phyloP scores from a whole-genome alignment of 202 grass and related monocot genomes.

The Schoenoplectus triqueter region DNA sequence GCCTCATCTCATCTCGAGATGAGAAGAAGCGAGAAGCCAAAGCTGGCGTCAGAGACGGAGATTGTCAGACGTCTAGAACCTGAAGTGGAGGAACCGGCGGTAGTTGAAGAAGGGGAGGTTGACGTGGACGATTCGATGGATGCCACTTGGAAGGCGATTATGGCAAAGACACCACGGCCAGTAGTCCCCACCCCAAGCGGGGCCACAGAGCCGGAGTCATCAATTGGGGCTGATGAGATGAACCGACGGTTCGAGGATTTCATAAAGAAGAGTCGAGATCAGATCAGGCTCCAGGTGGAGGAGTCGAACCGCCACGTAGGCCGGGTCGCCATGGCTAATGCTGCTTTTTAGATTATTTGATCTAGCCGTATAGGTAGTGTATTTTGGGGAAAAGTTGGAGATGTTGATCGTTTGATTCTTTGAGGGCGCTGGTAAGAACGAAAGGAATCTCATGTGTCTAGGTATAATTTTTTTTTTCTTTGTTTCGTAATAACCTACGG shows the following conservation, averaged over 20 bases:
- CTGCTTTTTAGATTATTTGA: too few species aligned
- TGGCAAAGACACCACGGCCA: constrained; percentile 49
- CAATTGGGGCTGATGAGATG: constrained; percentile 64
- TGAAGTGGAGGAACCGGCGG: not conserved
- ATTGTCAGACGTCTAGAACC: constrained; percentile 9
- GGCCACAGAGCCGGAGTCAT: constrained; percentile 37
- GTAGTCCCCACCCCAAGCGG: not conserved
- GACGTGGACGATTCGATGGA: constrained; percentile 65
- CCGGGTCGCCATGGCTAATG: constrained; percentile 4
- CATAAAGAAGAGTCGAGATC: constrained; percentile 84
- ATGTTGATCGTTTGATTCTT: constrained; percentile 19
- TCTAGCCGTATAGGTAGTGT: too few species aligned
- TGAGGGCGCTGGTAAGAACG: not conserved
- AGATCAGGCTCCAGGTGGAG: constrained; percentile 44
- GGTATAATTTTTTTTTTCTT: too few species aligned
- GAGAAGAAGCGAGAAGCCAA: constrained; percentile 26
- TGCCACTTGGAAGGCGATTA: constrained; percentile 76
- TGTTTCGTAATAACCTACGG: too few species aligned
- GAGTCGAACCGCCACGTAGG: not conserved
- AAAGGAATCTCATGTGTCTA: too few species aligned
- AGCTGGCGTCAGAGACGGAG: constrained; percentile 10
- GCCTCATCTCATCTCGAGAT: constrained; percentile 24
- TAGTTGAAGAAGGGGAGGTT: constrained; percentile 6
- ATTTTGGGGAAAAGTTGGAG: not conserved
- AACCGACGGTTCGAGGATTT: constrained; percentile 87